Conservation (phyloP, 805 yeast genomes). For the Brettanomyces bruxellensis region DNA sequence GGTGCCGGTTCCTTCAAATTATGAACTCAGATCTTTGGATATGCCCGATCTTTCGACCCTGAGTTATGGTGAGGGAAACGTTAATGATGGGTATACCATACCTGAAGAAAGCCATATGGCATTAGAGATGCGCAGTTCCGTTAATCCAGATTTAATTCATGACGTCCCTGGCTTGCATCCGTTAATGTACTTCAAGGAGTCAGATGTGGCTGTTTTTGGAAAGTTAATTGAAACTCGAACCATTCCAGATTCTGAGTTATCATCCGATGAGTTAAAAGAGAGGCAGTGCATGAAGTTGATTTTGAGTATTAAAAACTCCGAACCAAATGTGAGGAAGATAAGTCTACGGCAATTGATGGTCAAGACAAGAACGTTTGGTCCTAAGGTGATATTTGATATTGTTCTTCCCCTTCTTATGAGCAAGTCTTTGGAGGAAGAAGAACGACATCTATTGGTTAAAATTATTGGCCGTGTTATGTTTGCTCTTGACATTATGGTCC, state of each 20-base stretch:
- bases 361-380: slow-evolving; percentile 56
- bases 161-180: slow-evolving; percentile 61
- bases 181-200: slow-evolving; percentile 57
- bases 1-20: slow-evolving; percentile 36
- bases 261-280: slow-evolving; percentile 49
- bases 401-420: slow-evolving; percentile 74
- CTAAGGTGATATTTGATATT: slow-evolving; percentile 51
- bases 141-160: slow-evolving; percentile 32
- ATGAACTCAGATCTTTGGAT: slow-evolving; percentile 24
- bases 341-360: slow-evolving; percentile 63
- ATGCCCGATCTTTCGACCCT: slow-evolving; percentile 26
- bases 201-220: slow-evolving; percentile 66
- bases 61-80: slow-evolving; percentile 14
- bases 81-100: slow-evolving; percentile 34
- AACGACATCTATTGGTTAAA: slow-evolving; percentile 74
- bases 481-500: slow-evolving; percentile 52
- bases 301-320: slow-evolving; percentile 70
- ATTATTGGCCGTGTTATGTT: slow-evolving; percentile 61
- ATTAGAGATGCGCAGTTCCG: slow-evolving; percentile 17
- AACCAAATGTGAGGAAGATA: slow-evolving; percentile 54
- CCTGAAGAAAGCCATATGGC: slow-evolving; percentile 36
- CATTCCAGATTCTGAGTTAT: slow-evolving; percentile 24
- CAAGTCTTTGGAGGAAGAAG: slow-evolving; percentile 65
- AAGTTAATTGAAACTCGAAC: slow-evolving; percentile 35
- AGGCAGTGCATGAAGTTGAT: slow-evolving; percentile 53